Base-by-base conservation (phyloP, 2,329 filamentous ascomycete species). In the Pseudocercospora fuligena region DNA sequence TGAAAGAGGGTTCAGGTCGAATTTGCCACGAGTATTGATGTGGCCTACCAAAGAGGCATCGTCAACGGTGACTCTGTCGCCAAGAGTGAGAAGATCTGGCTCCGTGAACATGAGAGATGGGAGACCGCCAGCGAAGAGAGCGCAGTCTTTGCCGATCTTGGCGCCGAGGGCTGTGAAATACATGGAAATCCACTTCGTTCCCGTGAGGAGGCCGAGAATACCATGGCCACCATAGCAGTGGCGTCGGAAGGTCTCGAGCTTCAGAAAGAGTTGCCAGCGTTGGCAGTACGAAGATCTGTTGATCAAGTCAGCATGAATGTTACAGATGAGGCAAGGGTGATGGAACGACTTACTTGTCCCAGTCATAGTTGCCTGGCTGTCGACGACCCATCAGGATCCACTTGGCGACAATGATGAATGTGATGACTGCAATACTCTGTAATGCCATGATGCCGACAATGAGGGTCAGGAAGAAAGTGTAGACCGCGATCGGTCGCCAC, bases 101-200 rank as follows among this genome's bases (percentile, higher is more conserved):
- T 88, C 86, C 0, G 86, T 88, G 70, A 88, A 86, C 73, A 85
- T 81, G 16, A 87, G 77, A 40, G 80, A 83, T 0, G 85, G 85
- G 5, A 77, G 72, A 0, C 86, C 86, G 46, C 84, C 85, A 1
- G 84, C 83, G 61, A 87, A 87, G 5, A 88, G 77, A 0, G 85
- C 83, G 65, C 85, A 87, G 75, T 88, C 82, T 25, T 81, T 80
- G 5, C 86, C 86, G 54, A 88, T 86, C 0, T 76, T 80, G 3
- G 85, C 85, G 16, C 86, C 86, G 23, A 88, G 74, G 0, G 82
- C 79, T 6, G 83, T 81, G 77, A 87, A 87, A 76, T 87, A 88
- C 61, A 83, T 70, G 2, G 83, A 80, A 3, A 84, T 77, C 77
- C 82, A 88, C 62, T 82, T 80, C 0, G 85, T 86, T 2, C 85